Percentiles rank a stretch among this genome's conserved stretches.
These are phyloP conservation scores for Penicillium mononematosum DNA, from an alignment of 495 filamentous ascomycete species.

Conservation along the genomic window DNA sequence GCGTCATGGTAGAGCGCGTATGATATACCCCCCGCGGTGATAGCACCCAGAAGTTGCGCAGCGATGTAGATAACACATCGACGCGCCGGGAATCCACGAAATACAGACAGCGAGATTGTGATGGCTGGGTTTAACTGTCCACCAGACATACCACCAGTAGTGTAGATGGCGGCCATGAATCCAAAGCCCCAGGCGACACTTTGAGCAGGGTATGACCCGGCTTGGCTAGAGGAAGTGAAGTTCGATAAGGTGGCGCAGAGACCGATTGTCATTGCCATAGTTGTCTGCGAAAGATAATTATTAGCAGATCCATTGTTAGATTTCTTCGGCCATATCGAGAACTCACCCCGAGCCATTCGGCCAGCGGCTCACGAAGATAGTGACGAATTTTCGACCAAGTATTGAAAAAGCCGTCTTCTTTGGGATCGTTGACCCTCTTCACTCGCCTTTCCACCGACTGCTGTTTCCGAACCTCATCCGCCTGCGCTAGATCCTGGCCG, in stretches of 20 bases:
- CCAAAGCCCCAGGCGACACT: constrained; percentile 32
- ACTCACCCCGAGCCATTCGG: constrained; percentile 32
- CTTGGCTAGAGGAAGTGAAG: constrained; percentile 11
- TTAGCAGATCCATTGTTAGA: background rate
- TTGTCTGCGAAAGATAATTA: constrained; percentile 13
- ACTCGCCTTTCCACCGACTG: background rate
- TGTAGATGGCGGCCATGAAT: constrained; percentile 57
- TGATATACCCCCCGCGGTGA: constrained; percentile 44
- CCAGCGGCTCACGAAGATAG: constrained; percentile 22
- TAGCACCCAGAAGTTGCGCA: constrained; percentile 49
- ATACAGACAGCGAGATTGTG: constrained; percentile 54
- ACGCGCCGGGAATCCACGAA: constrained; percentile 52
- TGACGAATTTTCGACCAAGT: constrained; percentile 24
- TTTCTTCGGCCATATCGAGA: background rate
- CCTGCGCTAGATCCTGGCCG: background rate
- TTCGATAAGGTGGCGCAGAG: constrained; percentile 21
- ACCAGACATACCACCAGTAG: constrained; percentile 51
- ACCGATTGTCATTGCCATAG: constrained; percentile 25
- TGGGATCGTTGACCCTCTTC: constrained; percentile 2
- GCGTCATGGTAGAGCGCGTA: constrained; percentile 44
- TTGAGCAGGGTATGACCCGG: constrained; percentile 13
- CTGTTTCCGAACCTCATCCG: background rate
- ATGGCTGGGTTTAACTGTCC: constrained; percentile 59
- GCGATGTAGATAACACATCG: constrained; percentile 43
- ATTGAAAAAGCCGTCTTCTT: constrained; percentile 22